Percentiles rank a stretch among this genome's conserved stretches.
Evolutionary conservation across 2,329 filamentous ascomycete species (phyloP).

Genomic region (Neodidymelliopsis sp.): DNA sequence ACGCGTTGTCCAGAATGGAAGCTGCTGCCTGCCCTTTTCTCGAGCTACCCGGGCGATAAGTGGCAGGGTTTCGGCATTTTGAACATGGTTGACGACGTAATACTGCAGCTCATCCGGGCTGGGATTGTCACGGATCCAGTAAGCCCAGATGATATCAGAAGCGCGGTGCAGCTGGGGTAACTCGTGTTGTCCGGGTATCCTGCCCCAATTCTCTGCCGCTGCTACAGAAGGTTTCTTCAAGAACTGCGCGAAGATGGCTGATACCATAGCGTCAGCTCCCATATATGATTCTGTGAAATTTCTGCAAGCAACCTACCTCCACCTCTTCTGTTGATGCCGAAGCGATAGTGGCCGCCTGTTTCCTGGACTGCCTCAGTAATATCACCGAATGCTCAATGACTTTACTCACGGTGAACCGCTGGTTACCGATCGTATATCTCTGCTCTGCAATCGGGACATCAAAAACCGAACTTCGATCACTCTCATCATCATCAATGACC

Average conservation of each 20-base stretch:
- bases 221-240: background rate
- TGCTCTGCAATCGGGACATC: constrained; percentile 4
- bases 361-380: background rate
- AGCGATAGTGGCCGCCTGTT: constrained; percentile 10
- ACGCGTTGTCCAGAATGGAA: constrained; percentile 21
- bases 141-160: constrained; percentile 21
- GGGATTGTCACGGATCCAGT: constrained; percentile 8
- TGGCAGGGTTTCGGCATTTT: background rate
- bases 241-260: background rate
- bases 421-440: background rate
- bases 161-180: constrained; percentile 7
- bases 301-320: no score
- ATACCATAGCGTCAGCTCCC: background rate
- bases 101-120: constrained; percentile 15
- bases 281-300: no score
- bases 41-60: background rate
- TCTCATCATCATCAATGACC: constrained; percentile 1
- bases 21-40: background rate
- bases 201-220: background rate
- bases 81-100: constrained; percentile 8
- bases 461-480: constrained; percentile 11
- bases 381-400: no score
- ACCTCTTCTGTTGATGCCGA: constrained; percentile 9
- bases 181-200: background rate
- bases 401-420: no score